Evolutionary conservation across 192 early-diverging fungal species (phyloP), one percentile per base, ranked within the genome.

Genomic region (Ambispora gerdemannii): DNA sequence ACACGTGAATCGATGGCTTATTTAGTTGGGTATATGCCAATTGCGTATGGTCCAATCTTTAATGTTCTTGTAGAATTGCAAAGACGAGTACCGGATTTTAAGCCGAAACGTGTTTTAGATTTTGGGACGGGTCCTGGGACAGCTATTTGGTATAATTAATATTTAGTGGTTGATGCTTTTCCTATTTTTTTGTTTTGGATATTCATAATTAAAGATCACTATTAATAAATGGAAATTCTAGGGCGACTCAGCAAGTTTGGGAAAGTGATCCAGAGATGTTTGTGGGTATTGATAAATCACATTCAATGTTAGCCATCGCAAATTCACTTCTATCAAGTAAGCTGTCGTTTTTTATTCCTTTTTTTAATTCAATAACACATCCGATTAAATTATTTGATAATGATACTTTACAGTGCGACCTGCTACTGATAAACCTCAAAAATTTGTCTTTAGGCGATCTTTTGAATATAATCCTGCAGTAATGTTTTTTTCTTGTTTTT

Each of bases 41-140:
- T 84, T 0, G 82, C 84, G 0, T 95, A 86, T 73, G 92, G 83
- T 38, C 88, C 87, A 0, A 73, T 88, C 4, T 74, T 55, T 56
- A 93, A 91, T 74, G 85, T 95, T 1, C 70, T 93, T 28, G 53
- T 34, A 3, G 91, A 95, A 71, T 62, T 92, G 1, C 67, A 74
- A 2, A 74, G 66, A 32, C 78, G 94, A n/a, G 28, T 92, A 17
- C 87, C 89, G 0, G 80, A 78, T 17, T 85, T 92, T 64, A 38
- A 60, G 0, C 92, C 92, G 0, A 72, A 38, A 28, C 77, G 72
- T 6, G 74, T 92, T 13, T 63, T 93, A 63, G 94, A 95, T 77
- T 93, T 93, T 77, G 94, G 90, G 24, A 84, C 83, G 0, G 94
- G 94, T 3, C 90, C 94, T 2, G 94, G 88, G n/a, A 88, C 90